A percentile compares a stretch with the other conserved stretches of the same genome.
Conservation (phyloP, 2,329 filamentous ascomycete genomes). For the Pseudogymnoascus sp. region DNA sequence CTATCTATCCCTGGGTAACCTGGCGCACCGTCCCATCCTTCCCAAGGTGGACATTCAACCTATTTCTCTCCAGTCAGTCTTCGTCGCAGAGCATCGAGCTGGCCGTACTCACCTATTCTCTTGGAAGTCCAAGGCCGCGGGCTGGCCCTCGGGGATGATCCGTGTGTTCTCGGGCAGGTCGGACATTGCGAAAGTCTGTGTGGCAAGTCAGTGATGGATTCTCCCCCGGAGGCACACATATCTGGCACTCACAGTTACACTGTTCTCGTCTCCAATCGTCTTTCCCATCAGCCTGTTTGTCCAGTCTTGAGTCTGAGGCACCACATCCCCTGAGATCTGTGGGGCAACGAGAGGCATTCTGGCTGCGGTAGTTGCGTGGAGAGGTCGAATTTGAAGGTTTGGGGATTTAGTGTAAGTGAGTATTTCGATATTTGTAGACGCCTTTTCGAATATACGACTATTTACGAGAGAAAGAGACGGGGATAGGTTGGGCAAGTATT, state of each 20-base stretch:
- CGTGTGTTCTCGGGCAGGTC: not conserved
- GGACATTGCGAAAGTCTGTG: not conserved
- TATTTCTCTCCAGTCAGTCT: not conserved
- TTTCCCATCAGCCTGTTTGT: slow-evolving; percentile 1
- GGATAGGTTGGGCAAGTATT: not conserved
- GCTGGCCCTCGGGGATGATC: not conserved
- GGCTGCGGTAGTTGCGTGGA: not conserved
- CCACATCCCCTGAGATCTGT: not conserved
- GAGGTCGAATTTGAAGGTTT: not conserved
- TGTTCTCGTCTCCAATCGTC: slow-evolving; percentile 4
- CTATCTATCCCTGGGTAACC: not conserved
- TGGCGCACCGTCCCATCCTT: not conserved
- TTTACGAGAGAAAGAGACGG: not conserved
- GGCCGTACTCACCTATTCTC: not conserved
- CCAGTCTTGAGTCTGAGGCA: slow-evolving; percentile 3
- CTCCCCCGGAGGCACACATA: too few species aligned
- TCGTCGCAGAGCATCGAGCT: not conserved
- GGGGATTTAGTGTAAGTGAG: not conserved
- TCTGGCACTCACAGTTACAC: not conserved
- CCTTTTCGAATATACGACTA: not conserved
- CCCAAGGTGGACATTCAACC: not conserved
- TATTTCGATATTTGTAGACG: not conserved
- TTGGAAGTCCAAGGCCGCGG: not conserved
- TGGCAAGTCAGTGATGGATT: not conserved
- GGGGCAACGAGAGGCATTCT: slow-evolving; percentile 3